Conservation (phyloP, 495 filamentous ascomycete species). For the Penicillium antarcticum region DNA sequence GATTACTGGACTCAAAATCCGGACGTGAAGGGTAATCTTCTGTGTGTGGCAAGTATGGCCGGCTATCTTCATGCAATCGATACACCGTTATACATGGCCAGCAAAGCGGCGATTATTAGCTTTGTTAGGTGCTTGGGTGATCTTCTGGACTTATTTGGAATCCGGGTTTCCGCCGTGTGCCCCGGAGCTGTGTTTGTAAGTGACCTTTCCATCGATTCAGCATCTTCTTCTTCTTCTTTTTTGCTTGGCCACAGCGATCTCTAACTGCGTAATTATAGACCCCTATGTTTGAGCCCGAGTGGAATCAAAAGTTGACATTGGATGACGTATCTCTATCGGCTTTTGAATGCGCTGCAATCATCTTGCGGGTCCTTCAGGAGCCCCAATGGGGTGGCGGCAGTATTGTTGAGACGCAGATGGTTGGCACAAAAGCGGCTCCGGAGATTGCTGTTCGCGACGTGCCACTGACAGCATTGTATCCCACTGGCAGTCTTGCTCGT, state of each 20-base stretch:
- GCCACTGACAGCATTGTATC: not conserved
- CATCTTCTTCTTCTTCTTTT: no score
- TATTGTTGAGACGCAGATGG: not conserved
- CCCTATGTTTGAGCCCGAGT: not conserved
- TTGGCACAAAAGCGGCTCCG: not conserved
- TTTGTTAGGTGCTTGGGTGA: not conserved
- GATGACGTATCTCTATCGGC: not conserved
- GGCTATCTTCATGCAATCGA: not conserved
- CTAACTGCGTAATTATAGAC: not conserved
- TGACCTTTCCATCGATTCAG: not conserved
- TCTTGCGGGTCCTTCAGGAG: not conserved
- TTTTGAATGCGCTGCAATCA: not conserved
- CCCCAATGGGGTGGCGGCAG: not conserved
- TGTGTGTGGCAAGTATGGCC: not conserved
- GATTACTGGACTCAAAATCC: constrained; percentile 1
- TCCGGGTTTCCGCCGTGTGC: not conserved
- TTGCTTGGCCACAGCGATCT: no score
- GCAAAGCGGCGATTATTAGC: not conserved
- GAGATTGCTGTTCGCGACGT: not conserved
- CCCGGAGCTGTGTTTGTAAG: not conserved
- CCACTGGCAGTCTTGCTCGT: not conserved
- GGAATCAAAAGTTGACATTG: not conserved
- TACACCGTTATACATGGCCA: not conserved
- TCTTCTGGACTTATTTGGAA: not conserved
- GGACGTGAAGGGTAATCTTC: not conserved